Base-by-base conservation (phyloP, 345 rosid genomes). In the Ceriops decandra region DNA sequence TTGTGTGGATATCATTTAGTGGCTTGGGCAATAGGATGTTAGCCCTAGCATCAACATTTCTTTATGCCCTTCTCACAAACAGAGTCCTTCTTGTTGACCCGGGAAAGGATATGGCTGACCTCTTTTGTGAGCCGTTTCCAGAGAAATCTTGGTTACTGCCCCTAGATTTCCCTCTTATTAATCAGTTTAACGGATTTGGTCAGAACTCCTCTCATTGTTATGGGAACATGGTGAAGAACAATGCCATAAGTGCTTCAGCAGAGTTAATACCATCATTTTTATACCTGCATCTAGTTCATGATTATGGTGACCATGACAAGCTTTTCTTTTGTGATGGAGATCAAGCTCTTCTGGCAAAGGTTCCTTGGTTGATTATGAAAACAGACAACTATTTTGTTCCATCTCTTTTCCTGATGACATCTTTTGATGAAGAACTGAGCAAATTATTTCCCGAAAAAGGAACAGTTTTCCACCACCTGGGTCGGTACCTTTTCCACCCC, bases 111-210 rank as follows among this genome's bases (percentile, higher is more conserved):
- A 75, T 75, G 67, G 66, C 5, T 19, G 78, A 75, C 33, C 74
- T 75, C 56, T 69, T 75, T 57, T 69, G 78, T n/a, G 78, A 75
- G 66, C 78, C 78, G 7, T 75, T 75, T 64, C 78, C 74, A 16
- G 66, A 64, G 66, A 75, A 64, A 15, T 75, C 78, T 28, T 75
- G 78, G 74, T 68, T 69, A 13, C 51, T 75, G 31, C 74, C 78
- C 20, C 1, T 31, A 49, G 66, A 69, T 30, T 75, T 75, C 33
- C 78, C 78, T 38, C 19, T 69, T 9, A 56, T 58, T 38, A 62
- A 65, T 59, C 66, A 64, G 19, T 69, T 75, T 5, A 38, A 26
- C 16, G 58, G 51, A 5, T 64, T 75, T 31, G 28, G 42, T 69
- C 78, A 64, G 66, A 69, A 69, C 22, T 68, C 62, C 28, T 19